Conservation (phyloP, 306 rosid genomes). For the Cicer bijugum region DNA sequence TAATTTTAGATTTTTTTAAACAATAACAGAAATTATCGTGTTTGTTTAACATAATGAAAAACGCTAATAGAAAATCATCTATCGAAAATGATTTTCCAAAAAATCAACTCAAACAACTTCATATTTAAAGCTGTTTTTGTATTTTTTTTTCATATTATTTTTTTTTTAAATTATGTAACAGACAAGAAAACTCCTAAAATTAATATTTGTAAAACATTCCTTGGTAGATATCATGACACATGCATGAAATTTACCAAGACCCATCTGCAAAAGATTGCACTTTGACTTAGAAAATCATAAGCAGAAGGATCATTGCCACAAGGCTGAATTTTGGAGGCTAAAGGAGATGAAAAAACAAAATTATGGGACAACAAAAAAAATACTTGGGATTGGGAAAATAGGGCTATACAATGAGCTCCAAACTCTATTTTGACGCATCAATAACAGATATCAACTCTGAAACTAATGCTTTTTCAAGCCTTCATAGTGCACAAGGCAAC, state of each 20-base stretch:
- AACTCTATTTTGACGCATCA: slow-evolving; percentile 49
- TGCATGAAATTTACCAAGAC: slow-evolving; percentile 15
- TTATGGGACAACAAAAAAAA: slow-evolving; percentile 35
- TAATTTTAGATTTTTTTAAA: no score
- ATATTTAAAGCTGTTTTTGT: no score
- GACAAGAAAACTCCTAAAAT: no score
- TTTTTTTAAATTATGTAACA: no score
- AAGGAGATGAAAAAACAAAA: slow-evolving; percentile 17
- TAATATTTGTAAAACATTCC: neutral
- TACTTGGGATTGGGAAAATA: slow-evolving; percentile 16
- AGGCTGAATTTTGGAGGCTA: slow-evolving; percentile 13
- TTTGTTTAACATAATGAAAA: no score
- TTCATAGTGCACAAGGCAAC: slow-evolving; percentile 44
- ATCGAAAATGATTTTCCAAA: no score
- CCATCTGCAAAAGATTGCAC: slow-evolving; percentile 6
- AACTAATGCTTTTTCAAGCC: slow-evolving; percentile 45
- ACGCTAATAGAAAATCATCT: no score
- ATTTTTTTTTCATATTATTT: no score
- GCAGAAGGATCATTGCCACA: slow-evolving; percentile 23
- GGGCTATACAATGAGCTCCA: slow-evolving; percentile 56
- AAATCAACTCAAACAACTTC: no score
- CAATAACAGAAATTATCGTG: no score
- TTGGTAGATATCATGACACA: neutral
- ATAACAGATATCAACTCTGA: slow-evolving; percentile 43
- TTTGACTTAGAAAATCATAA: slow-evolving; percentile 36